Base-by-base conservation (phyloP, 73 alveolate species). In the Loxodes magnus region DNA sequence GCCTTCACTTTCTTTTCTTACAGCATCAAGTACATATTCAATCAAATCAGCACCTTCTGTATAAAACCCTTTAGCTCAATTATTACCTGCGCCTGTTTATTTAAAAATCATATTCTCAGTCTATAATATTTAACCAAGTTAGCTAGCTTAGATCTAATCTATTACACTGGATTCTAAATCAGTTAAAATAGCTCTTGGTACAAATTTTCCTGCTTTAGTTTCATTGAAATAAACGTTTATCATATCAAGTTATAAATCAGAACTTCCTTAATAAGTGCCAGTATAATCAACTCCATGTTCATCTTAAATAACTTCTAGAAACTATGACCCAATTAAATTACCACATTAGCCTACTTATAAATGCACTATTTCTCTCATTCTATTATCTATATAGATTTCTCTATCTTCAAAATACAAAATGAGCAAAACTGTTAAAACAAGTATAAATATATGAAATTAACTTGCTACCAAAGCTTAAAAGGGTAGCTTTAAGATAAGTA, bases 221-320 rank as follows among this genome's bases (percentile, higher is more conserved):
- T 91, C 98, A 68, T 91, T 91, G 88, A 66, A 91, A 69, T 87
- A 91, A 31, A 91, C 98, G 67, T 91, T 91, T 74, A 79, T 79
- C 79, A 92, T 84, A 56, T 84, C 93, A 34, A 84, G 72, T 67
- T 84, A 79, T 42, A 91, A 84, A 51, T 91, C 98, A 27, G 98
- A 91, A 74, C 87, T 96, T 20, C 98, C 98, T 78, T 91, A 96
- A 70, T 87, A 91, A 60, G 96, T 87, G 31, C 98, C 98, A 41
- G 65, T 51, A 28, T 98, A 98, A 76, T 94, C 99, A 54, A 94
- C 90, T 36, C 99, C 99, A 62, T 94, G 99, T 82, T 94, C 99
- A 60, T 94, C 96, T 29, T 98, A 90, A 75, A 94, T 92, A 77
- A 88, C 97, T 71, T 92, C 99, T 97, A 98, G 88, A 93, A 92